Evolutionary conservation across 2,329 filamentous ascomycete species (phyloP), one percentile per base, ranked within the genome.

Genomic region (Xylaria hypoxylon): DNA sequence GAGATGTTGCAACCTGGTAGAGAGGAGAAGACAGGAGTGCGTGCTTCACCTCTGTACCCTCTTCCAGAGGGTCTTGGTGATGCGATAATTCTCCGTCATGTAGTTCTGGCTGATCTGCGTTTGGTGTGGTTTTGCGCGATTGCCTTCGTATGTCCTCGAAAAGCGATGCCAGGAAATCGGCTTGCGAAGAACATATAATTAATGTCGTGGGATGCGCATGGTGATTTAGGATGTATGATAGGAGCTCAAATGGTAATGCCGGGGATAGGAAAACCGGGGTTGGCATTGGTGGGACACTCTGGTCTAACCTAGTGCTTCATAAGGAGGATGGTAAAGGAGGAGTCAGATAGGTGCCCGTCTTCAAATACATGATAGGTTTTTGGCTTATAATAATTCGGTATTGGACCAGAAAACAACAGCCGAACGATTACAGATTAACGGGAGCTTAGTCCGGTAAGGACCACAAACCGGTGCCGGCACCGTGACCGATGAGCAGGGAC

Each of bases 151-250:
- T 75, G 31, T 89, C 84, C 13, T 82, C 74, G 42, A 82, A 73
- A 22, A 95, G 81, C 22, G 88, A 81, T 2, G 83, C 76, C 11
- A 94, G 77, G 73, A 97, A 97, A 2, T 84, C 83, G 0, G 85
- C 80, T 64, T 86, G 87, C 0, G 87, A 83, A 17, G 86, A 88
- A 77, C 93, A 94, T 68, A 97, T 80, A 65, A 97, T 78, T 51
- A 97, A 78, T 0, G 88, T 91, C 0, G 89, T 90, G 2, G 87
- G 87, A 61, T 86, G 77, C 3, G 77, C 71, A 65, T 89, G 84
- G 44, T 83, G 78, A 4, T 85, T 77, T 59, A 95, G 79, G 59
- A 95, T 79, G 75, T 89, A 85, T 59, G 85, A 81, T 53, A 97
- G 82, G 50, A 97, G 82, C 72, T 90, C 84, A 8, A 85, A 83